Percentiles rank a stretch among this genome's conserved stretches.
phyloP scores from a whole-genome alignment of 805 yeast genomes.

The Sugiyamaella chiloensis region DNA sequence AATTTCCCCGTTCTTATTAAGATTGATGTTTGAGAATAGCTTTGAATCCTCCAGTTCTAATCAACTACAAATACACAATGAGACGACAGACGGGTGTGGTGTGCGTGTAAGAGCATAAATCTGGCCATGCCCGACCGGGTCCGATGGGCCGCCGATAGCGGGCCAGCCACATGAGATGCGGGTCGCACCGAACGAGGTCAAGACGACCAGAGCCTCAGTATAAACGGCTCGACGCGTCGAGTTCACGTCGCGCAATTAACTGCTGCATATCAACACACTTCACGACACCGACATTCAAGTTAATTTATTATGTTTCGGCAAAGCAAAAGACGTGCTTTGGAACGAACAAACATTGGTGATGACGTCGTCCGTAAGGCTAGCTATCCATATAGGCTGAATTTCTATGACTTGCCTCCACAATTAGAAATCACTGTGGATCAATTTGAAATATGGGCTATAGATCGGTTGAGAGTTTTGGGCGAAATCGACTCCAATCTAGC shows the following conservation, averaged over 20 bases:
- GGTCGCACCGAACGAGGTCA: too few relatives aligned
- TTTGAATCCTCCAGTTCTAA: too few relatives aligned
- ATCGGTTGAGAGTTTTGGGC: slow-evolving; percentile 74
- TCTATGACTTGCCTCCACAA: slow-evolving; percentile 74
- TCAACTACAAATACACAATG: too few relatives aligned
- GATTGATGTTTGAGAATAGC: too few relatives aligned
- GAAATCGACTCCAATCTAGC: slow-evolving; percentile 77
- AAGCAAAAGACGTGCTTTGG: slow-evolving; percentile 26
- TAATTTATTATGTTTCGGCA: slow-evolving; percentile 29
- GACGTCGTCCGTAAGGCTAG: slow-evolving; percentile 36
- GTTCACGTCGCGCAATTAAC: not conserved
- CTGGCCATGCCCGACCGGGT: too few relatives aligned
- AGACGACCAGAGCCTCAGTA: not conserved
- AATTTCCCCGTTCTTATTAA: too few relatives aligned
- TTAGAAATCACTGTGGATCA: slow-evolving; percentile 88
- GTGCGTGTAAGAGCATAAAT: too few relatives aligned
- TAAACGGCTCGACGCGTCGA: not conserved
- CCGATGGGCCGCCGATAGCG: too few relatives aligned
- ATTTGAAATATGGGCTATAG: slow-evolving; percentile 95
- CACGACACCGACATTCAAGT: not conserved
- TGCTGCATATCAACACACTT: not conserved
- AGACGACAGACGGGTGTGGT: too few relatives aligned
- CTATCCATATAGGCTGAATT: slow-evolving; percentile 60
- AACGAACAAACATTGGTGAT: slow-evolving; percentile 35
- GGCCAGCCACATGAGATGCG: too few relatives aligned